Base-by-base conservation (phyloP, 2,329 filamentous ascomycete species). In the Clonostachys byssicola region DNA sequence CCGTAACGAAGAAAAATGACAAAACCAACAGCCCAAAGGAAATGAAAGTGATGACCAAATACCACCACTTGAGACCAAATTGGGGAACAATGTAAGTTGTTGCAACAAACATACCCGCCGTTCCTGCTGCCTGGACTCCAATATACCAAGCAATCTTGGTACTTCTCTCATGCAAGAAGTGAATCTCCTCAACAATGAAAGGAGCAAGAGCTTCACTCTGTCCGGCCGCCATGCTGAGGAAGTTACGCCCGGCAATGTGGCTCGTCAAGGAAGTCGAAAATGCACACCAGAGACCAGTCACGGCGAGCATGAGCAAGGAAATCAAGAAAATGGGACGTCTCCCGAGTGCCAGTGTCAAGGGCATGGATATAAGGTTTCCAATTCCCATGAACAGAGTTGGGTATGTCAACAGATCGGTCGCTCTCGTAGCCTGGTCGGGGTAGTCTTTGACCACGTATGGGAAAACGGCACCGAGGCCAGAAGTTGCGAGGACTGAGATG, bases 121-220 rank as follows among this genome's bases (percentile, higher is more conserved):
- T 64, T 6, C 68, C 50, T 13, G 65, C 60, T 4, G 66, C 64
- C 42, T 73, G 68, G 10, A 66, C 46, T 4, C 41, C 50, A 18
- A 63, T 62, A 45, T 72, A 68, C 47, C 66, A 62, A 65, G 70
- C 72, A 14, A 70, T 53, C 34, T 56, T 68, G 3, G 46, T 44
- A 38, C 66, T 66, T 5, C 70, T 56, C 52, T 74, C 70, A 54
- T 73, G 71, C 0, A 74, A 53, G 49, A 73, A 74, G 51, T 70
- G 69, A 12, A 72, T 60, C 46, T 70, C 66, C 53, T 71, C 14
- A 18, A 54, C 48, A 33, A 72, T 70, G 60, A 72, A 61, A 1
- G 68, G 68, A 3, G 68, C 63, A 5, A 72, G 55, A 5, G 68
- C 67, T 48, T 72, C 68, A 44, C 64, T 68, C 51, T 72, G 68